These are phyloP conservation scores for Trichomonas vaginalis DNA, from an alignment of 208 protist species.

Conservation along the genomic window DNA sequence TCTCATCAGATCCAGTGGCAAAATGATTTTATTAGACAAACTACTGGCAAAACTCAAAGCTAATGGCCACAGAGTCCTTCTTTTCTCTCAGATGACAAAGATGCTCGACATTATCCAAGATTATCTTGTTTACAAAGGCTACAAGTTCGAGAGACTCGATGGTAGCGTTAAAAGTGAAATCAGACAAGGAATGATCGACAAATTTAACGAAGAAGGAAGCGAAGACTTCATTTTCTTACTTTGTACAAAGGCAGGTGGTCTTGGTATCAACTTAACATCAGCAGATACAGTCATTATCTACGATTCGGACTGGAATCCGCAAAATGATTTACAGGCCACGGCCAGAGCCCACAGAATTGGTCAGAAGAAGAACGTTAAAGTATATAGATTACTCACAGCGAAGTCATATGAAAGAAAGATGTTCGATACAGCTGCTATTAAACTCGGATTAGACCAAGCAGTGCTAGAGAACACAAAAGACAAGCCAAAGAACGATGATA, in stretches of 20 bases:
- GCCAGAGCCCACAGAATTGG: constrained; percentile 84
- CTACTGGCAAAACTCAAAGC: constrained; percentile 32
- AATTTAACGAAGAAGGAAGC: constrained; percentile 22
- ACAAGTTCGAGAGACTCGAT: constrained; percentile 66
- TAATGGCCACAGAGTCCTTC: constrained; percentile 65
- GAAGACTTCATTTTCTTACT: constrained; percentile 39
- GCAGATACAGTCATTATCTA: constrained; percentile 49
- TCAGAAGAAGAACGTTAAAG: constrained; percentile 61
- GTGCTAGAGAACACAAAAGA: background rate
- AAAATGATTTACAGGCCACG: constrained; percentile 45
- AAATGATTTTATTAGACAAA: constrained; percentile 68
- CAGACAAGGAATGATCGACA: constrained; percentile 28
- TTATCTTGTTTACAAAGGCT: constrained; percentile 55
- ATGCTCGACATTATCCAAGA: constrained; percentile 72
- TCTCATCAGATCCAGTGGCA: constrained; percentile 49
- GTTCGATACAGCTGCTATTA: constrained; percentile 56
- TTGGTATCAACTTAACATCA: constrained; percentile 44
- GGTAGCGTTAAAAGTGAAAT: constrained; percentile 31
- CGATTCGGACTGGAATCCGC: constrained; percentile 49
- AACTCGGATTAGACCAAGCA: constrained; percentile 53
- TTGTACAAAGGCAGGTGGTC: constrained; percentile 30
- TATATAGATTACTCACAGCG: constrained; percentile 59
- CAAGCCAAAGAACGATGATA: background rate
- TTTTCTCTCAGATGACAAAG: constrained; percentile 77
- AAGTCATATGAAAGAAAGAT: constrained; percentile 61